Evolutionary conservation across 176 grass and related monocot genomes (phyloP), one percentile per base, ranked within the genome.

Genomic region (Poa pratensis): DNA sequence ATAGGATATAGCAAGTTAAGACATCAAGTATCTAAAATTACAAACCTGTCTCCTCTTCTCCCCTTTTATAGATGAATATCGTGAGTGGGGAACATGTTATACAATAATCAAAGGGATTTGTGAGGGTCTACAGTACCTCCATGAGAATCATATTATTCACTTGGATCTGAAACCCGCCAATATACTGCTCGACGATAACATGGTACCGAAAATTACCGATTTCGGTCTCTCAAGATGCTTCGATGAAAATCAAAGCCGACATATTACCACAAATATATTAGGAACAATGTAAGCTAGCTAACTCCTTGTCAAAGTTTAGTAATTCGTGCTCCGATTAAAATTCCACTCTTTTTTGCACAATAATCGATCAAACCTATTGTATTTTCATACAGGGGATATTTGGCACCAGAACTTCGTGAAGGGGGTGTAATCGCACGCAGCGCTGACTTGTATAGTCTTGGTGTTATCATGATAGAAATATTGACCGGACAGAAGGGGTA

Each of bases 51-150:
- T 62, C 24, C 64, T 37, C 64, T 14, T 67, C 32, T 30, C 12
- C 14, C 16, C 28, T 34, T 34, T 4, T 37, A 10, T 37, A 67
- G 64, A 67, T 67, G 28, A 30, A 67, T 10, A 35, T 37, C 30
- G 64, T 37, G 64, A 37, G 64, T 67, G 64, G 64, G 16, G 7
- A 67, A 67, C 30, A 1, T 67, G 64, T 30, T 67, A 67, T 34
- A 19, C 35, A 17, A 67, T 67, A 67, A 37, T 67, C 7, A 67
- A 67, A 67, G 64, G 64, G 64, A 67, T 67, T 67, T 67, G 30
- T 18, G 64, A 18, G 64, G 64, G 64, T 18, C 7, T 67, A 18
- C 64, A 37, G 30, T 67, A 35, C 64, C 64, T 67, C 18, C 64
- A 67, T 67, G 64, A 67, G 64, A 67, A 37, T 19, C 15, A 67